These are phyloP conservation scores for Anaeromyces robustus DNA, from an alignment of 192 early-diverging fungal genomes.

Conservation along the genomic window DNA sequence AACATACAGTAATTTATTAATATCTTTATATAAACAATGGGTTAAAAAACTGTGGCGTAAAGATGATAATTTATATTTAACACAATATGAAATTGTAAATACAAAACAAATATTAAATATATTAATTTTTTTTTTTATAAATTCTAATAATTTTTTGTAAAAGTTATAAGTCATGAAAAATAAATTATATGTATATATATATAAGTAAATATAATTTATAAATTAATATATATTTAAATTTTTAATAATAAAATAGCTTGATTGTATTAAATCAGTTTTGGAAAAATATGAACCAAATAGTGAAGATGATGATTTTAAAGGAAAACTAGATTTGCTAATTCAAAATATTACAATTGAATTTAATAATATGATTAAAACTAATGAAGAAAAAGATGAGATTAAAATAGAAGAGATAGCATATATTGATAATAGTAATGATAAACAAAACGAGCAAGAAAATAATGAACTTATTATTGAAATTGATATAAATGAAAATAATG, in stretches of 20 bases:
- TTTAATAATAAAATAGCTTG: neutral
- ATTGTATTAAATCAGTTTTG: neutral
- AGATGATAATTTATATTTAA: neutral
- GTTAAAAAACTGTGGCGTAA: neutral
- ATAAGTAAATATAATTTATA: too few relatives aligned
- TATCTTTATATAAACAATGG: conserved; percentile 14
- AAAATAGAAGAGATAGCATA: neutral
- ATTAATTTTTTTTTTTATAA: too few relatives aligned
- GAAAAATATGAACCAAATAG: neutral
- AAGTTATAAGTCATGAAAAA: too few relatives aligned
- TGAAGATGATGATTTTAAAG: neutral
- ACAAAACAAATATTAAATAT: too few relatives aligned
- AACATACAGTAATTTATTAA: conserved; percentile 18
- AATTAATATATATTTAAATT: too few relatives aligned
- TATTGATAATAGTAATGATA: neutral
- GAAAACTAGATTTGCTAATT: neutral
- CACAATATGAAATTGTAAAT: neutral
- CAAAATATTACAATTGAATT: neutral
- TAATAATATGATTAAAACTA: neutral
- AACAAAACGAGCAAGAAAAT: neutral
- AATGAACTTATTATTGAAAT: neutral
- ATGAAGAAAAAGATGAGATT: neutral
- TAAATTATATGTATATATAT: too few relatives aligned
- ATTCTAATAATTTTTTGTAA: too few relatives aligned
- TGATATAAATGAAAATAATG: neutral